A percentile compares a stretch with the other conserved stretches of the same genome.
phyloP scores from a whole-genome alignment of 2,329 filamentous ascomycete genomes.

The Microsporum ferrugineum region DNA sequence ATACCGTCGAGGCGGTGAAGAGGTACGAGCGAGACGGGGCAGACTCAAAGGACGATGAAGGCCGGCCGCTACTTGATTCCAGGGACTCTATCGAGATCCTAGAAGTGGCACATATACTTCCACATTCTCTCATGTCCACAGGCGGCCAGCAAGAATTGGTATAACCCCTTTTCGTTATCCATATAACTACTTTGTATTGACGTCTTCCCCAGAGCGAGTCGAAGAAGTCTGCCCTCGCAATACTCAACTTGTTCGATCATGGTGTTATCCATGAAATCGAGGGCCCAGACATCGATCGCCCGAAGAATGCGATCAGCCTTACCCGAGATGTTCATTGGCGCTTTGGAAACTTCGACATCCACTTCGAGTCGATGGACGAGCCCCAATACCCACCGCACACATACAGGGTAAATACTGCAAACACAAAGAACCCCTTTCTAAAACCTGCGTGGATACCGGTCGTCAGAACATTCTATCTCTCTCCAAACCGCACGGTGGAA shows the following conservation, averaged over 20 bases:
- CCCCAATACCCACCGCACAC: conserved; percentile 9
- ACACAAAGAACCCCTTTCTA: not conserved
- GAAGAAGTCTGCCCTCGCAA: conserved; percentile 26
- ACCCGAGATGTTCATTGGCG: conserved; percentile 17
- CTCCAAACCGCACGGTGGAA: conserved; percentile 20
- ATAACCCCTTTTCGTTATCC: no score
- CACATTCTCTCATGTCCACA: conserved; percentile 15
- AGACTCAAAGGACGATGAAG: conserved; percentile 14
- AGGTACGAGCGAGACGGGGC: conserved; percentile 10
- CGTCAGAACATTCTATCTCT: conserved; percentile 15
- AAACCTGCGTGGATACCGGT: conserved; percentile 7
- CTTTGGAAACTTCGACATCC: conserved; percentile 10
- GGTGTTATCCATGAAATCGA: conserved; percentile 29
- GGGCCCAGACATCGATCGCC: conserved; percentile 31
- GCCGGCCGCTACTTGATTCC: conserved; percentile 8
- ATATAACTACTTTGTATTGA: no score
- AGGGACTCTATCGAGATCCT: conserved; percentile 7
- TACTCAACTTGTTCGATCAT: conserved; percentile 36
- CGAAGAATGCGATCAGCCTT: conserved; percentile 32
- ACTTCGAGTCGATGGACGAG: conserved; percentile 4
- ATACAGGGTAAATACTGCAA: conserved; percentile 10
- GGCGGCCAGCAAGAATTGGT: not conserved
- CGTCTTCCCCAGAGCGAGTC: conserved; percentile 9
- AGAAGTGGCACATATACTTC: conserved; percentile 17
- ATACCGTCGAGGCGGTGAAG: conserved; percentile 11